Base-by-base conservation (phyloP, 805 yeast genomes). In the Hanseniaspora nectarophila region DNA sequence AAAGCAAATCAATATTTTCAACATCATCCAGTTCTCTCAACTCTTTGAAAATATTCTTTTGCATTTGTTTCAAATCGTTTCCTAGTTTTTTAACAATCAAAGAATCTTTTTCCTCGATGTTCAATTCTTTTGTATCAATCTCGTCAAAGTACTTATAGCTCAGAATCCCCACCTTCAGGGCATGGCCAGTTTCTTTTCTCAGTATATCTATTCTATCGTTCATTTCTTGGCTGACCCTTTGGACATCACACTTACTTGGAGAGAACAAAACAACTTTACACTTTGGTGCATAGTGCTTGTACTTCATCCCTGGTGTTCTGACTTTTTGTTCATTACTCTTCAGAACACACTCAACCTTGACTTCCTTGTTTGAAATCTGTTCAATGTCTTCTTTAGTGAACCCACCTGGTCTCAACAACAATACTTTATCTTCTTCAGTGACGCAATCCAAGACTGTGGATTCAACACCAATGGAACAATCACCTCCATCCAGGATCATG, bases 221-320 rank as follows among this genome's bases (percentile, higher is more conserved):
- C 53, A 49, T 49, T 33, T 49, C 46, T 9, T 20, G 10, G 5
- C 33, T 13, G 18, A 54, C 54, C 5, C 49, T 33, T 1, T 35
- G 31, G 24, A 57, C 57, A 0, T 80, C 76, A 52, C 75, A 70
- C 0, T 70, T 71, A 45, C 77, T 70, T 24, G 77, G 73, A 23
- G 71, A 66, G 56, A 87, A 78, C 5, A 89, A 65, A 0, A 83
- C 69, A 3, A 92, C 97, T 54, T 75, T 78, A 0, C 97, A 95
- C 1, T 75, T 74, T 3, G 98, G 98, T 0, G 96, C 85, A 64
- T 92, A 92, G 65, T 92, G 98, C 58, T 85, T 80, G 64, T 92
- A 92, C 63, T 92, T 92, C 98, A 92, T 92, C 0, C 98, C 98
- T 0, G 98, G 98, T 0, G 98, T 92, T 59, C 84, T 75, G 0